Evolutionary conservation across 1,139 yeast genomes (phyloP).

Genomic region (Lodderomyces parapsilosis): DNA sequence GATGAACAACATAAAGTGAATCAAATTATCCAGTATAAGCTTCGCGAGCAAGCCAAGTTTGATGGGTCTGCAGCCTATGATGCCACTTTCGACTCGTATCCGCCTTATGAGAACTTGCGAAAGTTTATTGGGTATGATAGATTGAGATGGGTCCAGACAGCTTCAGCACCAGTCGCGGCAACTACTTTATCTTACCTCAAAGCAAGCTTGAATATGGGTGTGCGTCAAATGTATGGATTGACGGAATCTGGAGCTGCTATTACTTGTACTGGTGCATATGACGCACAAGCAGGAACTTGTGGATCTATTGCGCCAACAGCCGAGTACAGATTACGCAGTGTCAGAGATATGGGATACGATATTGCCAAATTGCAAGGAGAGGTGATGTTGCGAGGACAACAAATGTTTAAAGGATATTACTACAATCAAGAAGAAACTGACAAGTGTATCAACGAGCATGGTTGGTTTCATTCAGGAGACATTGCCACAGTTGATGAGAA

Average conservation of each 20-base stretch:
- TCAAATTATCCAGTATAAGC: conserved; percentile 24
- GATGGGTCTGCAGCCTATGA: conserved; percentile 29
- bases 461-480: conserved; percentile 42
- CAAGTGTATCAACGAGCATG: conserved; percentile 20
- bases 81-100: conserved; percentile 20
- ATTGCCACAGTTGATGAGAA: conserved; percentile 26
- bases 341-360: conserved; percentile 29
- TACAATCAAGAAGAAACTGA: conserved; percentile 26
- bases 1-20: conserved; percentile 17
- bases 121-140: conserved; percentile 30
- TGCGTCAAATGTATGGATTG: conserved; percentile 37
- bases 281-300: conserved; percentile 34
- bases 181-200: conserved; percentile 32
- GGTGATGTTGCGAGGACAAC: conserved; percentile 32
- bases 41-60: conserved; percentile 21
- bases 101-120: conserved; percentile 26
- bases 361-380: conserved; percentile 28
- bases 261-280: conserved; percentile 24
- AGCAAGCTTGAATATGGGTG: conserved; percentile 33
- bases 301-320: conserved; percentile 29
- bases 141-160: conserved; percentile 26
- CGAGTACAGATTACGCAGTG: conserved; percentile 27
- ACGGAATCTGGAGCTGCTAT: conserved; percentile 40
- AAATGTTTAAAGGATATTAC: conserved; percentile 29
- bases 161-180: conserved; percentile 37